phyloP scores from a whole-genome alignment of 306 rosid genomes.

The Vigna hirtella region DNA sequence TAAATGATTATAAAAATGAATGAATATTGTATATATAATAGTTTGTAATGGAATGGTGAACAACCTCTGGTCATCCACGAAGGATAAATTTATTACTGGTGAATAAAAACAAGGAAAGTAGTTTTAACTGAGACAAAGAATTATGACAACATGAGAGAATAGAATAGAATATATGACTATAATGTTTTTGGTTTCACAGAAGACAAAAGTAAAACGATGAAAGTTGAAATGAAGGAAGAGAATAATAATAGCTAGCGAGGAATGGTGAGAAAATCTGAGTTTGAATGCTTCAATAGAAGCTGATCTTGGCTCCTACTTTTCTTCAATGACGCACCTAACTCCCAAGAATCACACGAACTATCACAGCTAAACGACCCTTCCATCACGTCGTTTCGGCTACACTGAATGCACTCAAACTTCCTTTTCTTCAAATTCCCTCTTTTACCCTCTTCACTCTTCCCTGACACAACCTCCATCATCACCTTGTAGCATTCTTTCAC shows the following conservation, averaged over 20 bases:
- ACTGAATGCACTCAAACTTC: slow-evolving; percentile 59
- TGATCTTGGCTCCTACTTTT: slow-evolving; percentile 57
- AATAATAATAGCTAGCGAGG: slow-evolving; percentile 46
- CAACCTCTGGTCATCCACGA: too few species aligned
- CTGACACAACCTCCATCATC: slow-evolving; percentile 50
- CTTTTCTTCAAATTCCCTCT: slow-evolving; percentile 49
- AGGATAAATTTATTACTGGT: too few species aligned
- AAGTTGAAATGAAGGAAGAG: not conserved
- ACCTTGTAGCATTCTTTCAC: slow-evolving; percentile 68
- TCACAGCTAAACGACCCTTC: slow-evolving; percentile 72
- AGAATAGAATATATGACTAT: not conserved
- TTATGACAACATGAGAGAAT: not conserved
- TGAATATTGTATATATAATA: too few species aligned
- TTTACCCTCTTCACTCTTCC: slow-evolving; percentile 19
- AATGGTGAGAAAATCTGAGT: slow-evolving; percentile 52
- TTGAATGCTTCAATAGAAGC: slow-evolving; percentile 48
- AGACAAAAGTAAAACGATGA: not conserved
- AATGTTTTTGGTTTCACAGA: not conserved
- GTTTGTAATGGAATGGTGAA: too few species aligned
- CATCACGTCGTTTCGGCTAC: slow-evolving; percentile 74
- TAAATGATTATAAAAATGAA: too few species aligned
- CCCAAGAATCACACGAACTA: slow-evolving; percentile 57
- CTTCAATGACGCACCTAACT: slow-evolving; percentile 58
- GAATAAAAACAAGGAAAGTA: too few species aligned
- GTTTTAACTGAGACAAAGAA: not conserved